Evolutionary conservation across 2,329 filamentous ascomycete species (phyloP).

Genomic region (Penicillium sp.): DNA sequence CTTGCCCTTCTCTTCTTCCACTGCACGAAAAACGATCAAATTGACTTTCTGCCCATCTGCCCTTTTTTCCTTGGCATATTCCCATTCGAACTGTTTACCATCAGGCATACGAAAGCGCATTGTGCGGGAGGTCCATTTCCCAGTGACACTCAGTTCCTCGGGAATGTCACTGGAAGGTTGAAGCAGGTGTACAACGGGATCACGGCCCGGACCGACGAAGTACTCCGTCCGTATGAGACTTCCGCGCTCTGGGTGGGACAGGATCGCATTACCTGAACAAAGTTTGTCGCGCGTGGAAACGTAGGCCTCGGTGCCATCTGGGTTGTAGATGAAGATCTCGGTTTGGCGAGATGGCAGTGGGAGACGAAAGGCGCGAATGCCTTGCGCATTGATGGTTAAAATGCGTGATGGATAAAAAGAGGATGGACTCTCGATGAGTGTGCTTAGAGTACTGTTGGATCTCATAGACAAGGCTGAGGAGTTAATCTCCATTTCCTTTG

Average conservation of each 20-base stretch:
- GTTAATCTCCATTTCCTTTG: conserved; percentile 5
- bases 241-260: conserved; percentile 37
- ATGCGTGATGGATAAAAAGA: conserved; percentile 11
- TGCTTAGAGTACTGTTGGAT: conserved; percentile 9
- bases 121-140: conserved; percentile 48
- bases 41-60: conserved; percentile 24
- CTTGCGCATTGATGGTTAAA: conserved; percentile 24
- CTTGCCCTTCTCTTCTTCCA: conserved; percentile 2
- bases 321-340: conserved; percentile 32
- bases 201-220: conserved; percentile 54
- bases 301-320: conserved; percentile 46
- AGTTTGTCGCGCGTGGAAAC: conserved; percentile 49
- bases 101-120: conserved; percentile 47
- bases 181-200: conserved; percentile 47
- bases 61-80: conserved; percentile 50
- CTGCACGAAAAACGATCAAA: conserved; percentile 25
- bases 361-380: conserved; percentile 27
- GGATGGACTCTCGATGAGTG: conserved; percentile 3
- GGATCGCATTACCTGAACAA: conserved; percentile 50
- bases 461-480: conserved; percentile 6
- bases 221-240: conserved; percentile 54
- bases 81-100: conserved; percentile 54
- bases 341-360: conserved; percentile 39
- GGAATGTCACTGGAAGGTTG: conserved; percentile 17
- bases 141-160: conserved; percentile 29